Conservation (phyloP, 75 land plant genomes). For the Chamaecyparis obtusa region DNA sequence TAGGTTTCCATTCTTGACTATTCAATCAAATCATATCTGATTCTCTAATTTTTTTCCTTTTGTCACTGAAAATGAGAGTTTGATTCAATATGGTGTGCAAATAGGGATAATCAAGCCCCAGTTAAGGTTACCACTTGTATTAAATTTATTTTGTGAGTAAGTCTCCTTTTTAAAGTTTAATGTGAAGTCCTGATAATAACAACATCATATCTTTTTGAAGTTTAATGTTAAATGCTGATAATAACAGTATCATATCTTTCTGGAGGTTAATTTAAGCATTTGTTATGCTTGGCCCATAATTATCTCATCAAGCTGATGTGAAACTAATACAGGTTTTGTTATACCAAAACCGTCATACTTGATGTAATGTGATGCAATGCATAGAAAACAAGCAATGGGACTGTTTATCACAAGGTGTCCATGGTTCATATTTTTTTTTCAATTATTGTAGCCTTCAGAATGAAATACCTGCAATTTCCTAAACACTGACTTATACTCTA, state of each 20-base stretch:
- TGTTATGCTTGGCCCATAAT: background rate
- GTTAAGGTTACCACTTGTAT: background rate
- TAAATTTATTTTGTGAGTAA: background rate
- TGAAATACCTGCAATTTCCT: background rate
- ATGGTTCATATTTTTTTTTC: background rate
- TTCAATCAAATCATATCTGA: background rate
- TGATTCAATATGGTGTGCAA: too few species aligned
- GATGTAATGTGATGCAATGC: background rate
- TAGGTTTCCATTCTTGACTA: background rate
- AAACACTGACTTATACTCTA: background rate
- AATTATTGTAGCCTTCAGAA: background rate
- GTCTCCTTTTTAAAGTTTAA: background rate
- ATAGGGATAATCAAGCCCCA: background rate
- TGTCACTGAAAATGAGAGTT: background rate
- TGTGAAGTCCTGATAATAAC: background rate
- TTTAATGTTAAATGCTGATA: background rate
- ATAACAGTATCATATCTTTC: background rate
- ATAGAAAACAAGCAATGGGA: background rate
- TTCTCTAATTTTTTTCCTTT: background rate
- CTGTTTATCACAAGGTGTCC: background rate
- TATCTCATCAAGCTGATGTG: background rate
- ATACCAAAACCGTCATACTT: background rate
- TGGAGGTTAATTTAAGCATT: background rate
- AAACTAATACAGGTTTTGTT: background rate
- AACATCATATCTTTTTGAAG: background rate